Percentiles rank a stretch among this genome's conserved stretches.
phyloP scores from a whole-genome alignment of 2,329 filamentous ascomycete genomes.

The Penicillium sp. region DNA sequence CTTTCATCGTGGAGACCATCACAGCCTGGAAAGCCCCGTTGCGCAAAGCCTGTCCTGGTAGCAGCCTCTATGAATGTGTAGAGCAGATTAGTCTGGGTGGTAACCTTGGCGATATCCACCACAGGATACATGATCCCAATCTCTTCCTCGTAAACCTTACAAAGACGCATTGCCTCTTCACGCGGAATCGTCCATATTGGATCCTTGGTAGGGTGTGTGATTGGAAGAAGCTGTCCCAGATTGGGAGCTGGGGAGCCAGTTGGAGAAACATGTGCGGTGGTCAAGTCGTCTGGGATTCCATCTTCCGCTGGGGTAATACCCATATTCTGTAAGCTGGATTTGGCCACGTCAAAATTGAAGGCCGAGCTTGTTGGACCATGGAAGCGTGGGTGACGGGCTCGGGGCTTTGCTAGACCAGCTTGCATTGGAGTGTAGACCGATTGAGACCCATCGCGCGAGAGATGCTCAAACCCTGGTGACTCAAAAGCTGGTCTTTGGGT shows the following conservation, averaged over 20 bases:
- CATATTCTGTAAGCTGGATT: constrained; percentile 79
- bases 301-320: constrained; percentile 62
- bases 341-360: constrained; percentile 78
- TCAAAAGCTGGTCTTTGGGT: constrained; percentile 33
- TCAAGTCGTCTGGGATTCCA: constrained; percentile 51
- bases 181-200: constrained; percentile 70
- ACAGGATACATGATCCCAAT: constrained; percentile 89
- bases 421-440: constrained; percentile 32
- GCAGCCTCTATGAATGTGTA: constrained; percentile 65
- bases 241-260: constrained; percentile 38
- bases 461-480: constrained; percentile 28
- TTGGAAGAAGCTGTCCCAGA: constrained; percentile 24
- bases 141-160: constrained; percentile 76
- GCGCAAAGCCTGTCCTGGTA: constrained; percentile 50
- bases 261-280: constrained; percentile 48
- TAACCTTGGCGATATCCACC: constrained; percentile 62
- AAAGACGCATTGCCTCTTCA: constrained; percentile 71
- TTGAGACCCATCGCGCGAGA: constrained; percentile 36
- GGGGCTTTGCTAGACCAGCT: constrained; percentile 39
- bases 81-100: constrained; percentile 60
- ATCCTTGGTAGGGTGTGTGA: constrained; percentile 51
- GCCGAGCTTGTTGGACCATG: constrained; percentile 76
- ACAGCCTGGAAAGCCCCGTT: constrained; percentile 45
- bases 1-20: constrained; percentile 56
- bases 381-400: constrained; percentile 57